A percentile compares a stretch with the other conserved stretches of the same genome.
These are phyloP conservation scores for Cymbidium sinense DNA, from an alignment of 106 monocot species.

Conservation along the genomic window DNA sequence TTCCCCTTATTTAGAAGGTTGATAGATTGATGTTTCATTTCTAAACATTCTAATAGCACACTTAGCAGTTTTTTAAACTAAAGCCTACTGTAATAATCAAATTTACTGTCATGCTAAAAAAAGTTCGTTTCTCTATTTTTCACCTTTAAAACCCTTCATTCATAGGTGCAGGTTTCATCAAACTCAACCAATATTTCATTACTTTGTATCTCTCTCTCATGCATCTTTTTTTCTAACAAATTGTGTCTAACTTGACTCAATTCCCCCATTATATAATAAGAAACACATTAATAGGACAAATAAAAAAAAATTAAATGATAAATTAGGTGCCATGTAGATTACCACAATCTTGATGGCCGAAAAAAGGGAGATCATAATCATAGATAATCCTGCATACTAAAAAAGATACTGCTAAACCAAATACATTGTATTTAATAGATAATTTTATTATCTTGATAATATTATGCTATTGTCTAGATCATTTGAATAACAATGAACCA, in stretches of 20 bases:
- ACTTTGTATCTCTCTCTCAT: too few species aligned
- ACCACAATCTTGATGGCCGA: background rate
- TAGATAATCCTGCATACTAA: background rate
- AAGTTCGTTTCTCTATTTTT: too few species aligned
- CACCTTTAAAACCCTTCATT: too few species aligned
- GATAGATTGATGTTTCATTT: too few species aligned
- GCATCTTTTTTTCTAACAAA: background rate
- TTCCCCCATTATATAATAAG: background rate
- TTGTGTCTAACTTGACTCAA: background rate
- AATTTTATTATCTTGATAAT: background rate
- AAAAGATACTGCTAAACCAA: background rate
- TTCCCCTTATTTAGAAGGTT: too few species aligned
- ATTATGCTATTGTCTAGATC: background rate
- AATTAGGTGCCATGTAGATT: background rate
- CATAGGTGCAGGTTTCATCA: too few species aligned
- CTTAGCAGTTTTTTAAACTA: too few species aligned
- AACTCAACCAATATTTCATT: too few species aligned
- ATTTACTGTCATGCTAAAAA: too few species aligned
- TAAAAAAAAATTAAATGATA: background rate
- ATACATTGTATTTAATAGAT: background rate
- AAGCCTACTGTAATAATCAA: too few species aligned
- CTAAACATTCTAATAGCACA: too few species aligned
- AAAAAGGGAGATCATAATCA: background rate
- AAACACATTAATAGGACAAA: background rate
- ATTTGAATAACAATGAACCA: background rate